Base-by-base conservation (phyloP, 805 yeast species). In the Priceomyces fermenticarens region DNA sequence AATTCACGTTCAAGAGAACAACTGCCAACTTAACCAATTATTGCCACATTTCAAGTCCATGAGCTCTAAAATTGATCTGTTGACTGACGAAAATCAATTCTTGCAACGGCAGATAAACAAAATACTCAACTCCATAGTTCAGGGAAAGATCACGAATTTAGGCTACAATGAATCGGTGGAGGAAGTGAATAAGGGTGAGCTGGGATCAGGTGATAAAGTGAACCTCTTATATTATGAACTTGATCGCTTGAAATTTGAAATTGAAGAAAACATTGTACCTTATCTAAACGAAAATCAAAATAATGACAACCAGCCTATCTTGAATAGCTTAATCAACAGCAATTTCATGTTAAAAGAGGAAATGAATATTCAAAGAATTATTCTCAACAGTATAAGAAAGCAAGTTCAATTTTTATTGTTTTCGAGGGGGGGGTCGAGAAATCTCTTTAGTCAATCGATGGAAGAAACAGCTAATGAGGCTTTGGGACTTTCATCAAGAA, bases 381-480 rank as follows among this genome's bases (percentile, higher is more conserved):
- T 69, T 27, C 55, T 77, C 34, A 70, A 66, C 45, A 71, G 75
- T 38, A 47, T 77, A 13, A 52, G 80, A 28, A 78, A 76, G 44
- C 81, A 77, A 47, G 55, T 77, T 27, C 81, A 75, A 45, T 76
- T 70, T 45, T 57, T 76, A 46, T 42, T 74, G 39, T 63, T 74
- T 42, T 67, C 70, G 14, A 62, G 76, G 42, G 62, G 73, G 32
- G 29, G 13, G 8, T 16, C 39, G 25, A 51, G 72, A 28, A 35
- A 34, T 15, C n/a, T 14, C 8, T 11, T 14, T 2, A 15, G 32
- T 7, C 14, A 25, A 3, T 3, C 14, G 11, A 20, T 31, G 10
- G 34, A 26, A 10, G 38, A 14, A 23, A 8, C 28, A 10, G 25
- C 35, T 8, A 31, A 15, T 32, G 67, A 62, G 2, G 38, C 59